Evolutionary conservation across 2,329 filamentous ascomycete species (phyloP).

Genomic region (Sclerotinia minor): DNA sequence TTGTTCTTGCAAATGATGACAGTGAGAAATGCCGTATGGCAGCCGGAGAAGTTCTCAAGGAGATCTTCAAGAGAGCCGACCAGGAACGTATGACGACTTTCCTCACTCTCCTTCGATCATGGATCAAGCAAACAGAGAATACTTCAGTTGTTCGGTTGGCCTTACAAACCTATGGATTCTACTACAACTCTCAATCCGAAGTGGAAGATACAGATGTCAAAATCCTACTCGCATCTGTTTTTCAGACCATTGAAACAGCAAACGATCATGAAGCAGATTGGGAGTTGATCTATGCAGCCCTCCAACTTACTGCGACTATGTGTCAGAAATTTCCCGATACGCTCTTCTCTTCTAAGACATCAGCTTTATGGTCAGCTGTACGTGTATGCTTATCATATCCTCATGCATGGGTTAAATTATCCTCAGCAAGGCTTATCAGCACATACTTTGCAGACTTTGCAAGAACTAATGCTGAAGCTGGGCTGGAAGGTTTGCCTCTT

Average conservation of each 20-base stretch:
- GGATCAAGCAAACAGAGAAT: slow-evolving; percentile 76
- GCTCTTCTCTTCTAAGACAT: slow-evolving; percentile 60
- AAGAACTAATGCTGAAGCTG: slow-evolving; percentile 55
- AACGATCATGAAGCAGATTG: slow-evolving; percentile 60
- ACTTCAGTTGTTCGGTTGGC: slow-evolving; percentile 68
- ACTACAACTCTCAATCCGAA: slow-evolving; percentile 67
- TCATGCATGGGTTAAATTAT: slow-evolving; percentile 73
- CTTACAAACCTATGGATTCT: slow-evolving; percentile 78
- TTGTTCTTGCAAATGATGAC: slow-evolving; percentile 86
- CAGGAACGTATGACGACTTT: slow-evolving; percentile 70
- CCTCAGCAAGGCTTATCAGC: slow-evolving; percentile 71
- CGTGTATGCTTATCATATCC: slow-evolving; percentile 69
- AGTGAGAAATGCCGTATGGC: slow-evolving; percentile 81
- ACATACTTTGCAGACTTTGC: slow-evolving; percentile 81
- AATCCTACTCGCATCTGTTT: slow-evolving; percentile 54
- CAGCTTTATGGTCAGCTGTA: slow-evolving; percentile 70
- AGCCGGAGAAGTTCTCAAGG: slow-evolving; percentile 75
- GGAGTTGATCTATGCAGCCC: slow-evolving; percentile 71
- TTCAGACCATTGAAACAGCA: slow-evolving; percentile 52
- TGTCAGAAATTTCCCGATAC: slow-evolving; percentile 64
- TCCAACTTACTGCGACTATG: slow-evolving; percentile 69
- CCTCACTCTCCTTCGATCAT: slow-evolving; percentile 67
- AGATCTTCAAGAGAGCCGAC: slow-evolving; percentile 77
- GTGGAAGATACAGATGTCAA: slow-evolving; percentile 58
- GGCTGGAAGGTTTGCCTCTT: slow-evolving; percentile 59